Conservation (phyloP, 345 rosid species). For the Laguncularia racemosa region DNA sequence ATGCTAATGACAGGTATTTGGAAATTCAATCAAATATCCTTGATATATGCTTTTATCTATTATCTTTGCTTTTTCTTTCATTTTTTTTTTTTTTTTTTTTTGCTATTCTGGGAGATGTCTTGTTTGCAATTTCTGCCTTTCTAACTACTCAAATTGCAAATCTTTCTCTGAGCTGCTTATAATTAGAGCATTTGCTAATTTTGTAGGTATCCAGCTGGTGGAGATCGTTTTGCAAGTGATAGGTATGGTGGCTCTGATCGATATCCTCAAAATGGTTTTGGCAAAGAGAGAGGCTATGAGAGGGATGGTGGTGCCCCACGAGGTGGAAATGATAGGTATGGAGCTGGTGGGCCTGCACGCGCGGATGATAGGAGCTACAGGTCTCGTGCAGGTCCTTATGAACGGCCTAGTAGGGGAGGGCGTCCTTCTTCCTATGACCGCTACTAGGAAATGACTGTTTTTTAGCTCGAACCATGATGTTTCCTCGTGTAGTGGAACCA, state of each 20-base stretch:
- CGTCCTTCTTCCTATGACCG: conserved; percentile 73
- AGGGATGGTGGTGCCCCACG: conserved; percentile 60
- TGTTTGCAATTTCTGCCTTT: not conserved
- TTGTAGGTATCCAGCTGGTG: conserved; percentile 62
- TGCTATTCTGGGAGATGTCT: no score
- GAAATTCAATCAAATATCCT: not conserved
- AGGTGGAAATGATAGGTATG: conserved; percentile 61
- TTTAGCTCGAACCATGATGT: no score
- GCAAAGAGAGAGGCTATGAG: conserved; percentile 65
- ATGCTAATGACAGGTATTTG: conserved; percentile 62
- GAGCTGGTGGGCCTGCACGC: conserved; percentile 63
- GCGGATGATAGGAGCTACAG: conserved; percentile 67
- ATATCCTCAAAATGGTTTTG: conserved; percentile 56
- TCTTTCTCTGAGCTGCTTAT: not conserved
- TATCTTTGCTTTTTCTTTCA: not conserved
- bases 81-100: no score
- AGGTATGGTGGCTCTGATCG: conserved; percentile 73
- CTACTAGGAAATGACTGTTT: conserved; percentile 40
- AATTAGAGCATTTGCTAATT: not conserved
- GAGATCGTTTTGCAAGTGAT: conserved; percentile 66
- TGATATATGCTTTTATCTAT: not conserved
- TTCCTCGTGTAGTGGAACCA: no score
- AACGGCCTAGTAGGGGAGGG: conserved; percentile 68
- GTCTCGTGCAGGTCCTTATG: conserved; percentile 69
- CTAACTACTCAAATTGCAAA: not conserved